Conservation (phyloP, 768 basidiomycete species). For the Mycena floridula region DNA sequence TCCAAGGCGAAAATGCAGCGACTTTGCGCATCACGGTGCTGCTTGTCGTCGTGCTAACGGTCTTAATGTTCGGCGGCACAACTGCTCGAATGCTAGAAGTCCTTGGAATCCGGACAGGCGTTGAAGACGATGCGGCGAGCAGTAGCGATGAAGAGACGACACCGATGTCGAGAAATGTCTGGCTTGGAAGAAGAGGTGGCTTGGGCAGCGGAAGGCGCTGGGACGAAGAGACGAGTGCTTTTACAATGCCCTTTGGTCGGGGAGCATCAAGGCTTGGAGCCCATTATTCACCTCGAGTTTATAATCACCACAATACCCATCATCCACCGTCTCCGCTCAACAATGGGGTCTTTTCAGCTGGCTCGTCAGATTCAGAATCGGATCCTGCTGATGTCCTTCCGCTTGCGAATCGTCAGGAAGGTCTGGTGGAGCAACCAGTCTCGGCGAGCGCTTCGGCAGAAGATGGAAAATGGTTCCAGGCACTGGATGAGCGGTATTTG, state of each 20-base stretch:
- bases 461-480: constrained; percentile 94
- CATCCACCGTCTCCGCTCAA: constrained; percentile 12
- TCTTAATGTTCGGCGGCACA: constrained; percentile 94
- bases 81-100: constrained; percentile 95
- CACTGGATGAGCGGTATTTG: constrained; percentile 90
- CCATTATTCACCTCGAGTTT: constrained; percentile 48
- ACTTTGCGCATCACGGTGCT: constrained; percentile 91
- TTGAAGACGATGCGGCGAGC: constrained; percentile 81
- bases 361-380: constrained; percentile 76
- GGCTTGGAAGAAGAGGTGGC: constrained; percentile 31
- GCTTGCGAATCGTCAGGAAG: constrained; percentile 48
- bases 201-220: constrained; percentile 28
- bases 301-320: constrained; percentile 52
- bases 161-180: constrained; percentile 18
- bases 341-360: constrained; percentile 50
- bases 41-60: constrained; percentile 92
- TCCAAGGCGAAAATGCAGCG: constrained; percentile 89
- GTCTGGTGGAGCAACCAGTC: constrained; percentile 5
- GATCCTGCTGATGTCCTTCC: constrained; percentile 74
- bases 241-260: constrained; percentile 12
- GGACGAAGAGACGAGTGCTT: constrained; percentile 39
- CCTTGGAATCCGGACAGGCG: constrained; percentile 90
- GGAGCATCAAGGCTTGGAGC: constrained; percentile 40
- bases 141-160: constrained; percentile 50
- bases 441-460: constrained; percentile 33